A percentile compares a stretch with the other conserved stretches of the same genome.
phyloP scores from a whole-genome alignment of 352 stramenopile species.

The Pythium myriotylum region DNA sequence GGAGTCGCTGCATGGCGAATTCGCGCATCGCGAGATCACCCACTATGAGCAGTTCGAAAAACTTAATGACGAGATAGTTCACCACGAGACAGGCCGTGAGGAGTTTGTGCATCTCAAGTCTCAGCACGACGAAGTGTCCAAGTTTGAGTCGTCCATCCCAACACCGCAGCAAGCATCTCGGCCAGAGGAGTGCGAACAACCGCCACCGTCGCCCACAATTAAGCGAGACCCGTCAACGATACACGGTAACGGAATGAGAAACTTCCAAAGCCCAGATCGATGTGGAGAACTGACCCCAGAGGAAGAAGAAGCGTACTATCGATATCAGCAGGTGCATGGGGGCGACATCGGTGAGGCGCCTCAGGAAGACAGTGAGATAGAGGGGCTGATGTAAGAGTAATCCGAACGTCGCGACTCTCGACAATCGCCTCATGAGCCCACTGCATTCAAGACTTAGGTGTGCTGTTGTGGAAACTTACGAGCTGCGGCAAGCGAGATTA shows the following conservation, averaged over 20 bases:
- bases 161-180: conserved; percentile 20
- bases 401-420: too few species aligned
- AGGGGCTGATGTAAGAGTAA: too few species aligned
- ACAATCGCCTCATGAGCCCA: too few species aligned
- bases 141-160: conserved; percentile 78
- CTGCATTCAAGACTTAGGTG: too few species aligned
- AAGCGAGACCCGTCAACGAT: conserved; percentile 67
- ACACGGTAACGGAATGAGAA: conserved; percentile 9
- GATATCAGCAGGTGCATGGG: not conserved
- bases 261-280: conserved; percentile 9
- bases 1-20: conserved; percentile 78
- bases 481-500: too few species aligned
- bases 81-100: conserved; percentile 75
- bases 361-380: conserved; percentile 7
- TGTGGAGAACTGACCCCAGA: not conserved
- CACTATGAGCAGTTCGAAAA: conserved; percentile 85
- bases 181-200: conserved; percentile 74
- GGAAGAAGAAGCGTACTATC: conserved; percentile 17
- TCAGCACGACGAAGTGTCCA: conserved; percentile 80
- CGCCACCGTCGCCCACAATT: conserved; percentile 72
- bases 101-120: conserved; percentile 88
- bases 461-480: too few species aligned
- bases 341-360: not conserved
- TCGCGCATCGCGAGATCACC: conserved; percentile 84
- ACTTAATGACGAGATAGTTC: conserved; percentile 82